Conservation (phyloP, 345 rosid genomes). For the Eucalyptus camaldulensis region DNA sequence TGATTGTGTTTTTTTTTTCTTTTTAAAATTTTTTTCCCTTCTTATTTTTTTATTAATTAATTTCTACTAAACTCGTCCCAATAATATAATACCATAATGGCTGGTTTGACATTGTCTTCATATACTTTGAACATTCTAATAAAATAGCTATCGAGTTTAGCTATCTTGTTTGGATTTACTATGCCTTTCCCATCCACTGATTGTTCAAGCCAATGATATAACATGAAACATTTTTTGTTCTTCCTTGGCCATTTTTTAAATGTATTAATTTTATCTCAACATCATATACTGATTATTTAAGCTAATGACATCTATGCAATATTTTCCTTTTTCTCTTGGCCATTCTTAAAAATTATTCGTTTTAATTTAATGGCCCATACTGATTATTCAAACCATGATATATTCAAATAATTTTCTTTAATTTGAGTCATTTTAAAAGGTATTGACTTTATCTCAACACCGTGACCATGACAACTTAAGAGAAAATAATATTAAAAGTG, state of each 20-base stretch:
- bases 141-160: neutral
- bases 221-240: neutral
- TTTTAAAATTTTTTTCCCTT: neutral
- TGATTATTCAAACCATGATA: neutral
- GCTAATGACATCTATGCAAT: neutral
- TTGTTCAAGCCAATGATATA: neutral
- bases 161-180: neutral
- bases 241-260: neutral
- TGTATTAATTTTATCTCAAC: neutral
- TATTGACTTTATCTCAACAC: neutral
- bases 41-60: neutral
- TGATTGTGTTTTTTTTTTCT: neutral
- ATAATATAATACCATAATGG: neutral
- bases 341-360: neutral
- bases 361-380: neutral
- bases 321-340: neutral
- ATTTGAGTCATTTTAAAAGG: neutral
- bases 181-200: neutral
- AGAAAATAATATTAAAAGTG: neutral
- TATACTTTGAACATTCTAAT: too few species aligned
- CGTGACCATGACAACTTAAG: fast-evolving
- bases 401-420: neutral
- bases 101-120: neutral
- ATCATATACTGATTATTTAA: neutral
- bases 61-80: neutral